Base-by-base conservation (phyloP, 2,329 filamentous ascomycete genomes). In the Phialophora macrospora region DNA sequence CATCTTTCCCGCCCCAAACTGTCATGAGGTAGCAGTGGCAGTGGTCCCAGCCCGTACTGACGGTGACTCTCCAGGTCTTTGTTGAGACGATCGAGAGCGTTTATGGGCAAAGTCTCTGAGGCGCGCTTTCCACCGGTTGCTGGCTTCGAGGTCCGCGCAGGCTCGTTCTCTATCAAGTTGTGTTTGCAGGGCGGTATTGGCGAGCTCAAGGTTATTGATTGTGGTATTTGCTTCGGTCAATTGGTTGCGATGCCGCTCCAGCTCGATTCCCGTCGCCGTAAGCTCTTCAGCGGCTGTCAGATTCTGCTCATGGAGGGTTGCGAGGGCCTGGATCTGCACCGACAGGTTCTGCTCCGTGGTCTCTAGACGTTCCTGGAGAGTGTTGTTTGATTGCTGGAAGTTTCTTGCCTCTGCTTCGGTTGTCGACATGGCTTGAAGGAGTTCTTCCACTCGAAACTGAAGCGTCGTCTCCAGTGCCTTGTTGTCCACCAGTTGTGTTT, bases 271-370 rank as follows among this genome's bases (percentile, higher is more conserved):
- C 20, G 48, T 51, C 9, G 48, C 14, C 20, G 48, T 28, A 22
- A 51, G 48, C 14, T 26, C 24, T 17, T 51, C 22, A 26, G 20
- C 17, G 20, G 48, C 48, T 51, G 48, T 22, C 20, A 51, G 24
- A 24, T 51, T 24, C 48, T 26, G 48, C 22, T 51, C 48, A 26
- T 51, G 48, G 17, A 51, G 48, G 11, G 48, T 51, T 22, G 48
- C 24, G 48, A 51, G 24, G 11, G 12, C 24, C 20, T 26, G 20
- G 48, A 51, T 51, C 48, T 51, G 48, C 24, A 4, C 20, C 20
- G 48, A 51, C 24, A 51, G 48, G 20, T 26, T 51, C 22, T 51
- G 48, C 48, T 51, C 48, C 48, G 48, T 51, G 48, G 20, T 51
- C 48, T 22, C 12, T 8, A 51, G 7, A 22, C 12, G 48, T 26